Conservation (phyloP, 2,329 filamentous ascomycete species). For the Corinectria fuckeliana region DNA sequence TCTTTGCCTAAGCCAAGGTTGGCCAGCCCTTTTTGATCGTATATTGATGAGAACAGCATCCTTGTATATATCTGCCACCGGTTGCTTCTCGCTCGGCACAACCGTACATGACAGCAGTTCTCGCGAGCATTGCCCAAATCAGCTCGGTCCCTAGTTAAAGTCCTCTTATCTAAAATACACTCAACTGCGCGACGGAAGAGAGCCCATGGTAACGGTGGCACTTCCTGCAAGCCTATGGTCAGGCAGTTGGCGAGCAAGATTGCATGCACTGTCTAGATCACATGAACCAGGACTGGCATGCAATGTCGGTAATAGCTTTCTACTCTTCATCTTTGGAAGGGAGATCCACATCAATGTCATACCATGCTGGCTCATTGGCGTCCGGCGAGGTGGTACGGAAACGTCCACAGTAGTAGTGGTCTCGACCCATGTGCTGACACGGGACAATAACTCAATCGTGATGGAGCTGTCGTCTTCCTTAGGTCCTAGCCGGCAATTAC, state of each 20-base stretch:
- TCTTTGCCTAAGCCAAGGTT: slow-evolving; percentile 1
- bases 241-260: slow-evolving; percentile 1
- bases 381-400: neutral
- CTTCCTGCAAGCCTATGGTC: neutral
- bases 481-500: slow-evolving; percentile 12
- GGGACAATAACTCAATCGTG: neutral
- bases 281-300: neutral
- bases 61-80: neutral
- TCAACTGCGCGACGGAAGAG: neutral
- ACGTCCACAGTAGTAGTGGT: neutral
- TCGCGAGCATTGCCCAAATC: neutral
- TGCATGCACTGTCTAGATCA: neutral
- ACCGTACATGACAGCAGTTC: neutral
- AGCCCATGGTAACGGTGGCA: neutral
- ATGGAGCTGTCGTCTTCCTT: neutral
- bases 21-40: slow-evolving; percentile 2
- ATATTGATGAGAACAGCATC: neutral
- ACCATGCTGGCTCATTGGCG: neutral
- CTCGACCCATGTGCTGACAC: neutral
- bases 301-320: neutral
- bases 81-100: neutral
- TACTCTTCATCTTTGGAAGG: neutral
- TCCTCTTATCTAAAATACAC: neutral
- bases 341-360: neutral
- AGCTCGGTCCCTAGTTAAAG: neutral